Conservation (phyloP, 352 stramenopile species). For the Elongisporangium prolatum region DNA sequence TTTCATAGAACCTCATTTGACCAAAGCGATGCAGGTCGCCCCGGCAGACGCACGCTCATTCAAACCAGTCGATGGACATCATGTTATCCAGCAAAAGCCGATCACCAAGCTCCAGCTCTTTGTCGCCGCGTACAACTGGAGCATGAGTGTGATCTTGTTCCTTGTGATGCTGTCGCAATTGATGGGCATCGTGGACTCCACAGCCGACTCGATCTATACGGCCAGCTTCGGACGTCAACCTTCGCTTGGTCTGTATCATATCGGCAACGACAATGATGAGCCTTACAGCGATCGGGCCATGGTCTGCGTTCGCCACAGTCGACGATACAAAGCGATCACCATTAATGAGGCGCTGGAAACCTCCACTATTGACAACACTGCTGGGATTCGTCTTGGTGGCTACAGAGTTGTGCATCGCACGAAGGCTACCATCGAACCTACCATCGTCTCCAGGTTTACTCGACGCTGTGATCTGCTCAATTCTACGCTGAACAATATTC, state of each 20-base stretch:
- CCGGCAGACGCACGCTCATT: too few relatives aligned
- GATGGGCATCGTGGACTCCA: too few relatives aligned
- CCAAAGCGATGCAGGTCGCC: too few relatives aligned
- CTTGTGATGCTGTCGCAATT: too few relatives aligned
- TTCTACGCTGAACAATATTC: constrained; percentile 15
- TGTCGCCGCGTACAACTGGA: too few relatives aligned
- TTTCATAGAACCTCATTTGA: too few relatives aligned
- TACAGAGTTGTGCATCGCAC: constrained; percentile 13
- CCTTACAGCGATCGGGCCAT: constrained; percentile 40
- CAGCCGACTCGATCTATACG: too few relatives aligned
- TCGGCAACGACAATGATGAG: constrained; percentile 37
- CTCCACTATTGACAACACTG: neutral
- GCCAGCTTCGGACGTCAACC: constrained; percentile 14
- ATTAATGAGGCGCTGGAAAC: constrained; percentile 26
- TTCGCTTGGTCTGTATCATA: constrained; percentile 6
- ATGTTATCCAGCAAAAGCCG: too few relatives aligned
- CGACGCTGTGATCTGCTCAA: constrained; percentile 19
- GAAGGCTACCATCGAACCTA: neutral
- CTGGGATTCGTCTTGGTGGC: constrained; percentile 1
- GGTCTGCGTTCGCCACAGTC: constrained; percentile 29
- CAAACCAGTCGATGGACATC: too few relatives aligned
- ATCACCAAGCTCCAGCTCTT: too few relatives aligned
- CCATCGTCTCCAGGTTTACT: too few relatives aligned
- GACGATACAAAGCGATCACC: constrained; percentile 28
- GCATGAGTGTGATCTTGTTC: too few relatives aligned